Evolutionary conservation across 768 basidiomycete species (phyloP).

Genomic region (Amyloporia xantha): DNA sequence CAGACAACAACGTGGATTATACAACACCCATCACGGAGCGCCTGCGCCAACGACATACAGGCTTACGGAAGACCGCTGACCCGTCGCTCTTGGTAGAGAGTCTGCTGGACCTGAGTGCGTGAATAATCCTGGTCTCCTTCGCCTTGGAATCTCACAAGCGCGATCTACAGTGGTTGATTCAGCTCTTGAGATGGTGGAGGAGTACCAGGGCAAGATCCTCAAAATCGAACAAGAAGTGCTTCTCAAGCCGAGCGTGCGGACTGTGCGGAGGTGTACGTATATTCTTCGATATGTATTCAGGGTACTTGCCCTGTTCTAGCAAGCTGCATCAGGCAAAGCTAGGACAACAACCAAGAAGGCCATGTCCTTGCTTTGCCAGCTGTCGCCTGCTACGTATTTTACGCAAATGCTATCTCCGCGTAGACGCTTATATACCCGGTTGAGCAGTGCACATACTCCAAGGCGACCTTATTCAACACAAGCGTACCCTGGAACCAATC

Average conservation of each 20-base stretch:
- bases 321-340: too few relatives aligned
- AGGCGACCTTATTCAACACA: constrained; percentile 68
- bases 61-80: constrained; percentile 57
- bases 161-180: constrained; percentile 52
- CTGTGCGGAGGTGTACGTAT: constrained; percentile 49
- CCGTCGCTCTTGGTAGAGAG: constrained; percentile 63
- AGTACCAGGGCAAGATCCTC: constrained; percentile 57
- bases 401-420: neutral
- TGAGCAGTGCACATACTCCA: constrained; percentile 64
- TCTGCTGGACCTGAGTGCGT: constrained; percentile 48
- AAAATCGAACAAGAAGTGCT: constrained; percentile 56
- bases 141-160: neutral
- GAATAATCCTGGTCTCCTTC: too few relatives aligned
- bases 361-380: too few relatives aligned
- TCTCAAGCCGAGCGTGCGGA: constrained; percentile 52
- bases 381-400: too few relatives aligned
- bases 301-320: neutral
- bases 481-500: constrained; percentile 67
- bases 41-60: constrained; percentile 50
- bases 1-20: constrained; percentile 38
- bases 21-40: constrained; percentile 54
- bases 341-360: too few relatives aligned
- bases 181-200: constrained; percentile 60
- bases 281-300: neutral
- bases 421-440: neutral